phyloP scores from a whole-genome alignment of 2,329 filamentous ascomycete species.

The Xylaria sp. region DNA sequence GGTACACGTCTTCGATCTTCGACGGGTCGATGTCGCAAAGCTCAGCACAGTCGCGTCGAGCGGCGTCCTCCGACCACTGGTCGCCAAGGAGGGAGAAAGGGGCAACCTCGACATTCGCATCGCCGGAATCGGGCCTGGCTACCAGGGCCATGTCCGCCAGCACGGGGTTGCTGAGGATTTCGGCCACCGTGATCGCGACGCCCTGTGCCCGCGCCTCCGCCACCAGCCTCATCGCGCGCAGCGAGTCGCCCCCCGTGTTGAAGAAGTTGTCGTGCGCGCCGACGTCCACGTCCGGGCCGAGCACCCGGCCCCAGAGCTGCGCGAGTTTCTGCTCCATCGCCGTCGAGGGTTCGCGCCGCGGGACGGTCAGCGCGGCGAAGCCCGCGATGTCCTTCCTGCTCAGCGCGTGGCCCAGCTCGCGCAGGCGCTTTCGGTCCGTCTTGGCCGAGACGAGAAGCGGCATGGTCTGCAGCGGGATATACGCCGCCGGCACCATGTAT shows the following conservation, averaged over 20 bases:
- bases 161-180: slow-evolving; percentile 49
- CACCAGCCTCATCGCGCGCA: slow-evolving; percentile 55
- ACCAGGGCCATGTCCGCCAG: slow-evolving; percentile 48
- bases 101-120: slow-evolving; percentile 31
- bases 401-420: slow-evolving; percentile 47
- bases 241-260: slow-evolving; percentile 47
- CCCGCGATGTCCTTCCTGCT: slow-evolving; percentile 45
- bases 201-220: slow-evolving; percentile 44
- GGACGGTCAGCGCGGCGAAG: slow-evolving; percentile 35
- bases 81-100: slow-evolving; percentile 46
- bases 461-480: slow-evolving; percentile 49
- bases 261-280: slow-evolving; percentile 39
- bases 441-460: slow-evolving; percentile 53
- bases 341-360: slow-evolving; percentile 42
- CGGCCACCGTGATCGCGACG: slow-evolving; percentile 47
- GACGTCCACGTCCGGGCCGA: slow-evolving; percentile 39
- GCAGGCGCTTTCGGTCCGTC: slow-evolving; percentile 52
- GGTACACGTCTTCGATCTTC: slow-evolving; percentile 54
- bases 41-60: slow-evolving; percentile 42
- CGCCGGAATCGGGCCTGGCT: slow-evolving; percentile 32
- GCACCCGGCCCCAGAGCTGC: slow-evolving; percentile 42
- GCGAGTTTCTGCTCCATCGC: slow-evolving; percentile 43
- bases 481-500: slow-evolving; percentile 54
- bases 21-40: slow-evolving; percentile 43
- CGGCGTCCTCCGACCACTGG: slow-evolving; percentile 39